Conservation (phyloP, 179 eudicot genomes). For the Beta lomatogona region DNA sequence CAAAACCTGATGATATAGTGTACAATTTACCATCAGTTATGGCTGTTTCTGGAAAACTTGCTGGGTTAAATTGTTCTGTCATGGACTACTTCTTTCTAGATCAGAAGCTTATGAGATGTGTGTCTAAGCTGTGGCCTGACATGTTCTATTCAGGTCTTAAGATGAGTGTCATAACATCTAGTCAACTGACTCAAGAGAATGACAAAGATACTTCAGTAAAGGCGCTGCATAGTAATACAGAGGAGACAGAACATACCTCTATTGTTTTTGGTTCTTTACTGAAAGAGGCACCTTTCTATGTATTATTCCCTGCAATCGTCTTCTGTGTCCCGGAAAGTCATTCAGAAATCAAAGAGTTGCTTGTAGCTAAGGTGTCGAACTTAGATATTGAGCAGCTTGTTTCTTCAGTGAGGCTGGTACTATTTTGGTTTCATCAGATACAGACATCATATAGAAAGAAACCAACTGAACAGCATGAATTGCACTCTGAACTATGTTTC, state of each 20-base stretch:
- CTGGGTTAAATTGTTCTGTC: conserved; percentile 55
- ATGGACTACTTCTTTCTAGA: conserved; percentile 60
- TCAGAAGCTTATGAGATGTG: conserved; percentile 45
- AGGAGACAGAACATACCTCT: conserved; percentile 47
- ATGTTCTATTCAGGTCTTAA: conserved; percentile 54
- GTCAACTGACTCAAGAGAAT: conserved; percentile 22
- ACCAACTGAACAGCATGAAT: conserved; percentile 45
- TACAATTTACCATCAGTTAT: conserved; percentile 59
- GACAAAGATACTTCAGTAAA: conserved; percentile 16
- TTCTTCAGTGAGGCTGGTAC: conserved; percentile 57
- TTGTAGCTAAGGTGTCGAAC: conserved; percentile 56
- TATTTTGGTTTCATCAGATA: conserved; percentile 73
- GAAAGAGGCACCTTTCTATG: conserved; percentile 66
- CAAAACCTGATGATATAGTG: conserved; percentile 56
- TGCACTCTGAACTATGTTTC: conserved; percentile 51
- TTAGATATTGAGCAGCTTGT: conserved; percentile 48
- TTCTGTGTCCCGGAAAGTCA: conserved; percentile 39
- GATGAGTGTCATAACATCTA: conserved; percentile 30
- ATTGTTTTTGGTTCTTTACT: conserved; percentile 55
- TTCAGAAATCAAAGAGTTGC: conserved; percentile 50
- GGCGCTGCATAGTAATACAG: conserved; percentile 23
- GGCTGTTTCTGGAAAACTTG: conserved; percentile 51
- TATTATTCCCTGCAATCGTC: conserved; percentile 59
- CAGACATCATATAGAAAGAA: conserved; percentile 44
- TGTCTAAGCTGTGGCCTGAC: conserved; percentile 62